Evolutionary conservation across 129 eudicot genomes (phyloP), one percentile per base, ranked within the genome.

Genomic region (Ambrosia trifida): DNA sequence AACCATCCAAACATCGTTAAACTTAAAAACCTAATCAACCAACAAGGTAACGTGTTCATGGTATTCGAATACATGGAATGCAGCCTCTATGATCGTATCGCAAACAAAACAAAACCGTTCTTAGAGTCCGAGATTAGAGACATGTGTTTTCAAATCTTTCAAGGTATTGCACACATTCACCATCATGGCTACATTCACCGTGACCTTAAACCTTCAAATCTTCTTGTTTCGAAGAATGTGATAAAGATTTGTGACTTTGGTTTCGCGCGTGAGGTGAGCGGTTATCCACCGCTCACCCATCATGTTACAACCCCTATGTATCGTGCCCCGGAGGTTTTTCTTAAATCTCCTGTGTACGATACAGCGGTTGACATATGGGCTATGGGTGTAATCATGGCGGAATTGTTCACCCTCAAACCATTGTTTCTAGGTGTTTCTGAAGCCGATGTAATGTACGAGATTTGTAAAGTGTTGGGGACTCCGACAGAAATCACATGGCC

Each of bases 321-420:
- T 41, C 56, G 73, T 10, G 79, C 73, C 24, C 74, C 49, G 4
- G 74, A 69, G 16, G 49, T 51, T 31, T 60, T 51, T 51, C 74
- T 69, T 18, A 12, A 32, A 8, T 44, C 74, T 2, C 28, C 11
- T 11, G 38, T 7, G 13, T 56, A 70, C 2, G 36, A 57, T 35
- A 9, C 44, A 1, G 12, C 58, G 5, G 72, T 75, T 65, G 79
- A 73, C 51, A 73, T 66, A 60, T 72, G 77, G 69, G 77, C 70
- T 0, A 45, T 72, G 47, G 77, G 77, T 13, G 68, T 36, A 2
- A 75, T 53, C 17, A 75, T 75, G 66, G 73, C n/a, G 18, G 68
- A 75, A 30, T 2, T 75, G n/a, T 75, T 66, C 14, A 66, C 67
- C 58, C 45, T 40, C 44, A 11, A 17, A 11, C 47, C 60, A 11